These are phyloP conservation scores for Hanseniaspora thailandica DNA, from an alignment of 805 yeast genomes.

Conservation along the genomic window DNA sequence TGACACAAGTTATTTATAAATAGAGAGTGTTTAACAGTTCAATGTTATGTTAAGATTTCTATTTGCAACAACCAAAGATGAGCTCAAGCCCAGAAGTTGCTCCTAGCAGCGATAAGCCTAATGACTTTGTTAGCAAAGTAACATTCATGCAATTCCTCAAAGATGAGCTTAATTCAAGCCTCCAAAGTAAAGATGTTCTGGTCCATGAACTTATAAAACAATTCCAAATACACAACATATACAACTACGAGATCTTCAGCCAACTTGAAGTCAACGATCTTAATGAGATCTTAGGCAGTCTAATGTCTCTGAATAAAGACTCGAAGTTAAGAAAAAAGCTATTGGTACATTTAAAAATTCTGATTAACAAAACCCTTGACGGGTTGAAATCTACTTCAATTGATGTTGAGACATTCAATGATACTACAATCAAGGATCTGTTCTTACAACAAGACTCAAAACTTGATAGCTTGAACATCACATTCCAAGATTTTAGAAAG, in stretches of 20 bases:
- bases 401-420: slow-evolving; percentile 2
- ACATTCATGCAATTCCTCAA: slow-evolving; percentile 1
- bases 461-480: slow-evolving; percentile 9
- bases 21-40: no score
- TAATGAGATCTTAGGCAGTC: background rate
- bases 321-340: background rate
- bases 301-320: background rate
- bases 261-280: slow-evolving; percentile 2
- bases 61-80: background rate
- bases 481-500: slow-evolving; percentile 12
- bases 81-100: background rate
- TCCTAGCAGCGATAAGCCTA: background rate
- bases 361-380: slow-evolving; percentile 1
- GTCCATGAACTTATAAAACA: slow-evolving; percentile 7
- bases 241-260: background rate
- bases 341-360: background rate
- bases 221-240: slow-evolving; percentile 5
- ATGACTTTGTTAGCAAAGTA: background rate
- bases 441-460: background rate
- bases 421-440: background rate
- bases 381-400: background rate
- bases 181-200: background rate
- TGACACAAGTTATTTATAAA: no score
- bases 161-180: background rate
- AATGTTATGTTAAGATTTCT: no score